Evolutionary conservation across 192 early-diverging fungal species (phyloP), one percentile per base, ranked within the genome.

Genomic region (Coemansia sp.): DNA sequence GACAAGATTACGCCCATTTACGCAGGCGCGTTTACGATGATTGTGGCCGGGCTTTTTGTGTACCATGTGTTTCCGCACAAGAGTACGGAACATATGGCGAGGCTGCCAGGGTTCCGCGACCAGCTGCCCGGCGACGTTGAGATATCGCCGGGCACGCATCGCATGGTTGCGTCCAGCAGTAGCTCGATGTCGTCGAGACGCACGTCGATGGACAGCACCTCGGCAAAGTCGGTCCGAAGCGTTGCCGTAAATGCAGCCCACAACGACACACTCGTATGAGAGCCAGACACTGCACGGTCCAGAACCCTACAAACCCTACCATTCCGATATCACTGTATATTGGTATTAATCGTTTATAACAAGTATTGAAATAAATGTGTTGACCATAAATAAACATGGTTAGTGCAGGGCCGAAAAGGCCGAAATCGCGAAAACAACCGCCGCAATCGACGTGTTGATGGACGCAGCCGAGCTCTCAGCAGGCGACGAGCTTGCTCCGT

Each of bases 31-130:
- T 92, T 87, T 63, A 73, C 79, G 12, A 57, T 88, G 40, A 85
- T 89, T 53, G 85, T 90, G 14, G 26, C 74, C 4, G 90, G 90
- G 31, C 84, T 90, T 57, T 52, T 84, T 12, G 74, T 87, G 54
- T 92, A 92, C 68, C 77, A 90, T 57, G 61, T 87, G 47, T 74
- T 82, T 54, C 87, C 86, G 28, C 76, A 82, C 8, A 75, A 82
- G 8, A 69, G 78, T 26, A 86, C 88, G 4, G 58, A 76, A 14
- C 73, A 67, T 23, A 63, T 81, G 79, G 67, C 74, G 20, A 42
- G 48, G 14, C 42, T 72, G n/a, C 60, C 60, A 17, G 79, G 79
- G 10, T 80, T 80, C 68, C 68, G 77, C 58, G 54, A 65, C 11
- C 58, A 21, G 9, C 23, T 80, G 12, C 64, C 68, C 0, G 77